Evolutionary conservation across 768 basidiomycete species (phyloP), one percentile per base, ranked within the genome.

Genomic region (Podaxis sp.): DNA sequence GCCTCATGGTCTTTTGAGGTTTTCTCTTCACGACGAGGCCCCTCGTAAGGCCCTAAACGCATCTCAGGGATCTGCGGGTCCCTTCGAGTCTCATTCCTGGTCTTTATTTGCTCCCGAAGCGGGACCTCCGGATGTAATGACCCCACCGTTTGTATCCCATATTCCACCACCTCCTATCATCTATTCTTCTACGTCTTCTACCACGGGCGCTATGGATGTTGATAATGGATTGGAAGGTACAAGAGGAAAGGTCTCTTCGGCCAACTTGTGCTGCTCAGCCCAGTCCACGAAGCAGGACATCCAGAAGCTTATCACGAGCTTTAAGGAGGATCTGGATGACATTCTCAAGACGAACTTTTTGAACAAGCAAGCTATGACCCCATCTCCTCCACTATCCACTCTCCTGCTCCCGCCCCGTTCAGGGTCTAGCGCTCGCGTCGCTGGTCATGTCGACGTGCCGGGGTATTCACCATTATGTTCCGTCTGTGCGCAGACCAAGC

Each of bases 1-100:
- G 82, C 75, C 79, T 22, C 84, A 82, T 66, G 83, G 85, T 50
- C 72, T 88, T 54, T 75, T 93, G 33, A 82, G 83, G 69, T 88
- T 93, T 74, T 76, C 80, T 19, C 77, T 93, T 17, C 76, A 77
- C 59, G 87, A 89, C 63, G 82, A 80, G 67, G 76, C 73, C 9
- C 72, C 75, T 7, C 76, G 77, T 73, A 77, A 79, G 66, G 64
- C 70, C 0, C 74, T 77, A 0, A 61, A 46, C 38, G 56, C 19
- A 8, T 40, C 59, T 51, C 36, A 43, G 57, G 33, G 38, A 49
- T 27, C 47, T 22, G n/a, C 24, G 17, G 60, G 37, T 46, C 36
- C 57, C 50, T 41, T 52, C 27, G 54, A 29, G 15, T 24, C 47
- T 12, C 61, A 51, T 61, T 40, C 53, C 40, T 40, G 52, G 53